Evolutionary conservation across 805 yeast genomes (phyloP).

Genomic region (Debaryomyces maramus): DNA sequence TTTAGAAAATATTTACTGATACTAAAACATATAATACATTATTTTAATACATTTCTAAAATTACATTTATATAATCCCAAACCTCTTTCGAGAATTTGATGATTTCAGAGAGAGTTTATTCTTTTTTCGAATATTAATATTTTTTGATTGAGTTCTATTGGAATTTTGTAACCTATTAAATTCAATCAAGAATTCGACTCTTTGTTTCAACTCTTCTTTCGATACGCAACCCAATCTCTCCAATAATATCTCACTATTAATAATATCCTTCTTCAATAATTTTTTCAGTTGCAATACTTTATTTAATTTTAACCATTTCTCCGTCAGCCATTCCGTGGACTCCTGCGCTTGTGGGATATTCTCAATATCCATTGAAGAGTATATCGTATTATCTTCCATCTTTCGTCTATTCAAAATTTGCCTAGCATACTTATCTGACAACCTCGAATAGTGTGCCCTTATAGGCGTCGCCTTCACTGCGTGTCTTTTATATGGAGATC

Average conservation of each 20-base stretch:
- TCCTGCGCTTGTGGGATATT: neutral
- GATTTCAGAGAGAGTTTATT: neutral
- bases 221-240: constrained; percentile 25
- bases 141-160: neutral
- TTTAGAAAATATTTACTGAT: constrained; percentile 27
- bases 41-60: neutral
- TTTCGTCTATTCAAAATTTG: constrained; percentile 12
- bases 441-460: neutral
- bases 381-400: neutral
- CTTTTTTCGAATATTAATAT: neutral
- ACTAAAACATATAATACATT: constrained; percentile 13
- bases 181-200: constrained; percentile 27
- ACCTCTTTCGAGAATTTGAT: neutral
- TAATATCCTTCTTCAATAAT: constrained; percentile 26
- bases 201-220: constrained; percentile 29
- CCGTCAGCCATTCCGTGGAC: constrained; percentile 24
- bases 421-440: constrained; percentile 20
- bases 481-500: neutral
- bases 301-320: constrained; percentile 34
- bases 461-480: neutral
- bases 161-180: constrained; percentile 9
- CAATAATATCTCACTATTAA: constrained; percentile 27
- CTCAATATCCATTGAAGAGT: neutral
- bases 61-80: neutral
- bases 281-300: constrained; percentile 27